Conservation (phyloP, 495 filamentous ascomycete genomes). For the Pyrenula aspistea region DNA sequence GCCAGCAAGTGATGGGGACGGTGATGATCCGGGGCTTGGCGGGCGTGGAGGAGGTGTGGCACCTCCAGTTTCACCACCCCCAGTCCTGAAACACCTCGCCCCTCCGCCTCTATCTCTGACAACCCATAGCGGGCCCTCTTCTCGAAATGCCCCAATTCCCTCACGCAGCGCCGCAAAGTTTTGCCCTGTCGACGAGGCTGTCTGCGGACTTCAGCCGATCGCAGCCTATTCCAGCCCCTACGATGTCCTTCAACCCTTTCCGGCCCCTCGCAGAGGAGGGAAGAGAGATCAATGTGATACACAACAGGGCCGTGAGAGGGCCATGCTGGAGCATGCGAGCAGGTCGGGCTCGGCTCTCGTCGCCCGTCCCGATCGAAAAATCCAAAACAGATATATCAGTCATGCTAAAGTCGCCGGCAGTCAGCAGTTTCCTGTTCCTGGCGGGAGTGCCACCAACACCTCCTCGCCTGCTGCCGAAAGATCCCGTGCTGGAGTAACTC, state of each 20-base stretch:
- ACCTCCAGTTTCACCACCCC: neutral
- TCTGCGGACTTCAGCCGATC: neutral
- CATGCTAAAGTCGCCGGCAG: neutral
- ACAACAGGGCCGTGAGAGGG: neutral
- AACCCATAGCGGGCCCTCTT: neutral
- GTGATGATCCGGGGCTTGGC: neutral
- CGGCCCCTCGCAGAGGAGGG: neutral
- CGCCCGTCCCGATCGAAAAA: neutral
- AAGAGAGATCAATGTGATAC: neutral
- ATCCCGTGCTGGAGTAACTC: neutral
- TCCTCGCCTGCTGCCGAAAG: neutral
- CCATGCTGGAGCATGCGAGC: neutral
- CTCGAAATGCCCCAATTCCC: neutral
- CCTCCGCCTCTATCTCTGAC: neutral
- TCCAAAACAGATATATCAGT: neutral
- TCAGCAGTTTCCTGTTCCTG: too few relatives aligned
- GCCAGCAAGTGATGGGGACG: too few relatives aligned
- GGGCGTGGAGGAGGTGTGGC: neutral
- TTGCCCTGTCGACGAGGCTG: neutral
- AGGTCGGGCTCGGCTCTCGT: neutral
- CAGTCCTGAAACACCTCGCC: neutral
- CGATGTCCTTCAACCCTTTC: neutral
- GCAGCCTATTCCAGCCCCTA: neutral
- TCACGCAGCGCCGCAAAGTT: too few relatives aligned
- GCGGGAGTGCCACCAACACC: too few relatives aligned